Conservation (phyloP, 768 basidiomycete species). For the Suillus subluteus region DNA sequence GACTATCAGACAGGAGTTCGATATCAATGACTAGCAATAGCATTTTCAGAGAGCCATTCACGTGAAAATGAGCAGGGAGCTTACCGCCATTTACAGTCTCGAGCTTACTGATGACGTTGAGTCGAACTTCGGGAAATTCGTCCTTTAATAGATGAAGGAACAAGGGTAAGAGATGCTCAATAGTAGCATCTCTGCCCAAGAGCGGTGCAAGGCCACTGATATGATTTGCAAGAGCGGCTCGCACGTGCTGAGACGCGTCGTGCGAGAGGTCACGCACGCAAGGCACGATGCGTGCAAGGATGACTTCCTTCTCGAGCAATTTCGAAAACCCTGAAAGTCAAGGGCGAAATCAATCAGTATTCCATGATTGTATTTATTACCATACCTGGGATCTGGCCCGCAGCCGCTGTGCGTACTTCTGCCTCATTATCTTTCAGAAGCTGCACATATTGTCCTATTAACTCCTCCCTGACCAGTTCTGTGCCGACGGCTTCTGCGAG, state of each 20-base stretch:
- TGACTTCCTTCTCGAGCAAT: slow-evolving; percentile 90
- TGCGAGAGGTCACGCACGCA: slow-evolving; percentile 93
- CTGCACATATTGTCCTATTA: slow-evolving; percentile 91
- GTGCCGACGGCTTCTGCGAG: slow-evolving; percentile 89
- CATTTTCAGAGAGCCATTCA: slow-evolving; percentile 7
- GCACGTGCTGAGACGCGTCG: slow-evolving; percentile 95
- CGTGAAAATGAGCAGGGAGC: slow-evolving; percentile 5
- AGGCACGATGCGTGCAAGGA: slow-evolving; percentile 90
- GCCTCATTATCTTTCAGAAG: slow-evolving; percentile 98
- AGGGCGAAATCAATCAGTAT: slow-evolving; percentile 15
- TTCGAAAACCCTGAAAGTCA: slow-evolving; percentile 83
- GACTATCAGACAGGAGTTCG: slow-evolving; percentile 89
- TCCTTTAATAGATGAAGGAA: slow-evolving; percentile 98
- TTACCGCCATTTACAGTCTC: slow-evolving; percentile 92
- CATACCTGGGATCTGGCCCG: slow-evolving; percentile 95
- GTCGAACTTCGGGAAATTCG: slow-evolving; percentile 95
- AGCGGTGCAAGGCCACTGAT: slow-evolving; percentile 96
- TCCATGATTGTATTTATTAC: slow-evolving; percentile 11
- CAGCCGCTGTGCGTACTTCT: slow-evolving; percentile 94
- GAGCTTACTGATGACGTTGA: slow-evolving; percentile 98
- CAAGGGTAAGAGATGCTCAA: slow-evolving; percentile 94
- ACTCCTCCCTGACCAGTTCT: slow-evolving; percentile 90
- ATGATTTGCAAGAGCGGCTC: slow-evolving; percentile 93
- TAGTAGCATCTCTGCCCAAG: slow-evolving; percentile 89
- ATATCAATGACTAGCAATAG: slow-evolving; percentile 87